These are phyloP conservation scores for Scopulariopsis brevicaulis DNA, from an alignment of 2,329 filamentous ascomycete species.

Conservation along the genomic window DNA sequence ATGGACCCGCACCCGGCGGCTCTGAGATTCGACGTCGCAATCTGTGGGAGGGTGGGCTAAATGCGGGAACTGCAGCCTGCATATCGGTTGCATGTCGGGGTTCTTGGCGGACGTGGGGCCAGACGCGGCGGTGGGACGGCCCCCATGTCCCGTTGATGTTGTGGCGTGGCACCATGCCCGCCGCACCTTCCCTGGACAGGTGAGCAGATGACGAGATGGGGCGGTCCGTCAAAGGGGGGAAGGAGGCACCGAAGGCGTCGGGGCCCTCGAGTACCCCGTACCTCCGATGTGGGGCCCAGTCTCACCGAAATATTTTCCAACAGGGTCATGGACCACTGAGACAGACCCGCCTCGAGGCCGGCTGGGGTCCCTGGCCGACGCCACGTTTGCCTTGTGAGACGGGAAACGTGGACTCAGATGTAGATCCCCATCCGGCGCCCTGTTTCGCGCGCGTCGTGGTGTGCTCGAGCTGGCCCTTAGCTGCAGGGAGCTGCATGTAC, in stretches of 20 bases:
- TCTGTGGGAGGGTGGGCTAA: neutral
- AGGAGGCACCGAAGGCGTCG: neutral
- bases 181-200: neutral
- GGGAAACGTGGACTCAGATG: neutral
- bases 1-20: neutral
- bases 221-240: neutral
- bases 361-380: neutral
- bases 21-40: conserved; percentile 2
- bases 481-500: too few relatives aligned
- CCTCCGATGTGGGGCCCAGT: neutral
- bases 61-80: neutral
- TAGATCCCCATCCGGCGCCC: neutral
- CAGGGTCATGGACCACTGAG: too few relatives aligned
- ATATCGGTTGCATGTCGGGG: neutral
- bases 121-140: neutral
- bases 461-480: neutral
- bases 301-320: too few relatives aligned
- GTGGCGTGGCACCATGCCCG: neutral
- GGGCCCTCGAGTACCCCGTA: neutral
- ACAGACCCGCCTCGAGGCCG: too few relatives aligned
- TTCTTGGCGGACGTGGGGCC: neutral
- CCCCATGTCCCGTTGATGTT: neutral
- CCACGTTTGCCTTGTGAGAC: neutral
- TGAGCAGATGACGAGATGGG: neutral
- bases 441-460: neutral